These are phyloP conservation scores for Nitzschia putrida DNA, from an alignment of 108 stramenopile species.

Conservation along the genomic window DNA sequence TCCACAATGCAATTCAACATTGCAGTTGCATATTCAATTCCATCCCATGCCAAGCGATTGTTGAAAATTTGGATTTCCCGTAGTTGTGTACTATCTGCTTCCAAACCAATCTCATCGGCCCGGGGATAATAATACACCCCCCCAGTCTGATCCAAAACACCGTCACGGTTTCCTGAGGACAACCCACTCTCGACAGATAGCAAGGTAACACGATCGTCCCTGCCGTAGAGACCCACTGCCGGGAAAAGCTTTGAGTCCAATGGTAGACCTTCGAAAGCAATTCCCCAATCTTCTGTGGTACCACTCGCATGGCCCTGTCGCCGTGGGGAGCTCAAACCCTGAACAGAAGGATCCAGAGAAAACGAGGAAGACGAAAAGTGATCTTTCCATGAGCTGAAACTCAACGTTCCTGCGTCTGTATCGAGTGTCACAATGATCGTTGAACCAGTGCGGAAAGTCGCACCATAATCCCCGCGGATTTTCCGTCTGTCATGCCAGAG, in stretches of 20 bases:
- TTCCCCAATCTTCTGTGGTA: slow-evolving; percentile 81
- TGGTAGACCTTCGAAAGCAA: slow-evolving; percentile 86
- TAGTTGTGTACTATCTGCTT: slow-evolving; percentile 1
- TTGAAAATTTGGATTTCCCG: slow-evolving; percentile 49
- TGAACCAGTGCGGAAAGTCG: slow-evolving; percentile 77
- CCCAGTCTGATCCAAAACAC: slow-evolving; percentile 31
- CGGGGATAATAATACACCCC: slow-evolving; percentile 58
- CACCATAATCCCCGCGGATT: slow-evolving; percentile 79
- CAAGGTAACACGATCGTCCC: slow-evolving; percentile 77
- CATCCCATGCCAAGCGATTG: slow-evolving; percentile 49
- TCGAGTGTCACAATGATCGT: slow-evolving; percentile 78
- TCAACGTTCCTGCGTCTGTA: slow-evolving; percentile 80
- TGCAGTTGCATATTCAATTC: slow-evolving; percentile 49
- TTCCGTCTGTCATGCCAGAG: slow-evolving; percentile 92
- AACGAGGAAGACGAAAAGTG: slow-evolving; percentile 33
- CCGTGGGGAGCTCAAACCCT: slow-evolving; percentile 33
- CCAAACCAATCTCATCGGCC: slow-evolving; percentile 3
- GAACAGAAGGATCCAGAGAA: slow-evolving; percentile 44
- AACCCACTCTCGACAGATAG: slow-evolving; percentile 56
- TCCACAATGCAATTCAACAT: slow-evolving; percentile 33
- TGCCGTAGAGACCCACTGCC: slow-evolving; percentile 82
- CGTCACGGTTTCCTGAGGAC: slow-evolving; percentile 5
- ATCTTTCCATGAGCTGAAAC: slow-evolving; percentile 81
- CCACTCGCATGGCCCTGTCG: slow-evolving; percentile 31
- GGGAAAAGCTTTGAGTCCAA: slow-evolving; percentile 77